Evolutionary conservation across 176 grass and related monocot species (phyloP).

Genomic region (Hsuehochloa calcarea): DNA sequence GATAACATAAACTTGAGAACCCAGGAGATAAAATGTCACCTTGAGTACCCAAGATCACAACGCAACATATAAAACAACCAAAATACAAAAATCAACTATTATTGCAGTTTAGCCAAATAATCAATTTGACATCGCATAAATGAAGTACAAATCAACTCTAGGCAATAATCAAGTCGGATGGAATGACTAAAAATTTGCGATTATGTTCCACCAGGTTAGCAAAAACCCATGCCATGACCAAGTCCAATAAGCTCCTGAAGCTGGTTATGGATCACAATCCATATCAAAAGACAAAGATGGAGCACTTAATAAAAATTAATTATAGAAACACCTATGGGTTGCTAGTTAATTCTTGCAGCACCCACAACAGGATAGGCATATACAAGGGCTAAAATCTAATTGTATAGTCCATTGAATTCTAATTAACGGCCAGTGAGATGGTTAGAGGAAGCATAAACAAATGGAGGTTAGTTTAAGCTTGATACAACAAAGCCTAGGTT

Average conservation of each 20-base stretch:
- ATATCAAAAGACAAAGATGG: neutral
- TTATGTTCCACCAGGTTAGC: neutral
- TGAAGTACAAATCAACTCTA: neutral
- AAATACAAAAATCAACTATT: neutral
- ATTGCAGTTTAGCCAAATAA: neutral
- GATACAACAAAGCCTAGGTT: neutral
- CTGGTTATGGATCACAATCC: neutral
- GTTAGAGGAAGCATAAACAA: conserved; percentile 1
- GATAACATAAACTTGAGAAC: neutral
- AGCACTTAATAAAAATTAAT: neutral
- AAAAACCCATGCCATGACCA: neutral
- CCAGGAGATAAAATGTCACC: neutral
- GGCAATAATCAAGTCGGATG: neutral
- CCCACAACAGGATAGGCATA: neutral
- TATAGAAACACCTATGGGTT: neutral
- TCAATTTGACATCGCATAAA: neutral
- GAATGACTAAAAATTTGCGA: neutral
- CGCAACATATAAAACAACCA: neutral
- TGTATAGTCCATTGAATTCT: neutral
- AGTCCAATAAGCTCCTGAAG: neutral
- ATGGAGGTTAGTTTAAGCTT: neutral
- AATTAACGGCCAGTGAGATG: neutral
- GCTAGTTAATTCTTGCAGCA: neutral
- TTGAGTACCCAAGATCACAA: neutral
- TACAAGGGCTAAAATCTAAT: neutral